Evolutionary conservation across 2,329 filamentous ascomycete species (phyloP), one percentile per base, ranked within the genome.

Genomic region (Colletotrichum godetiae): DNA sequence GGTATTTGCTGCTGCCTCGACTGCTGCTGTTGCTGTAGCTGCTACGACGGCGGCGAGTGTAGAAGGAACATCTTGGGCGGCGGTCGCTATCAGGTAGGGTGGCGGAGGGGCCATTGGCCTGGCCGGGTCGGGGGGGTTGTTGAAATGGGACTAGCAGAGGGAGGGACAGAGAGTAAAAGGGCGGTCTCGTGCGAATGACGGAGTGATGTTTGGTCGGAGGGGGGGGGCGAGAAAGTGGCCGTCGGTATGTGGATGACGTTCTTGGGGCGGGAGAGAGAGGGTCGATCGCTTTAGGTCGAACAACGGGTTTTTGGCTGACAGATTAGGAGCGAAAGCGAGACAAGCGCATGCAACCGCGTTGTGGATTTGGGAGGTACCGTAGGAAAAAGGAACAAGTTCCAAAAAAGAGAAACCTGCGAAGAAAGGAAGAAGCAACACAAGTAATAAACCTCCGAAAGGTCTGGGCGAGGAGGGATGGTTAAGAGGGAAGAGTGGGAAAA

Each of bases 41-140:
- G 61, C 66, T 37, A 66, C 33, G 12, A 66, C 65, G 42, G 73
- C 72, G 61, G 67, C 68, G 53, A 75, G 3, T 55, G 64, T 52
- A 35, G 70, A 60, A 33, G 71, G 60, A 35, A 49, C 69, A 73
- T 74, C 55, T 63, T 66, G 57, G 60, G 37, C 72, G 69, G 35
- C 69, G 29, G 69, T 65, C 69, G 68, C 72, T 68, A 74, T 74
- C 27, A 63, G 63, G 55, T 59, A 73, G 59, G 68, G 68, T 67
- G 69, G 68, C 60, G 72, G 72, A 56, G 69, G 72, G 69, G 69
- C 63, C 72, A 73, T 70, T 66, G 61, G 62, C 46, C 61, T 56
- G 73, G 62, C 35, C 57, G 56, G 58, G 59, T 52, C 52, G 56
- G 56, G 56, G 56, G 27, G 37, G 27, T 61, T 42, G 67, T 52